Conservation (phyloP, 2,329 filamentous ascomycete genomes). For the Xylariaceae sp. region DNA sequence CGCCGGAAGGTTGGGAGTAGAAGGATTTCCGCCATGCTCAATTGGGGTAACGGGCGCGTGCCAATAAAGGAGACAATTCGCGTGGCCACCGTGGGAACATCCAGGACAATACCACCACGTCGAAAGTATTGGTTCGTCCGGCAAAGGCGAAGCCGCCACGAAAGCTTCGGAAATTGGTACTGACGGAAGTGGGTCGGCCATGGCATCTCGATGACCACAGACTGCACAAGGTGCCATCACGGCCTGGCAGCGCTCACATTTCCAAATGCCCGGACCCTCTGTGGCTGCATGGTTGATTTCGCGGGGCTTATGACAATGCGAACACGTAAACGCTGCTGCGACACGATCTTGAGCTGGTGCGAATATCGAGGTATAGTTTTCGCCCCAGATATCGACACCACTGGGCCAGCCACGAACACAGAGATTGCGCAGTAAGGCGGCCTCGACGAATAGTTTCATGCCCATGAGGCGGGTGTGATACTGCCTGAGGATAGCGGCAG, state of each 20-base stretch:
- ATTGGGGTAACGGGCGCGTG: slow-evolving; percentile 45
- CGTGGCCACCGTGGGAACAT: slow-evolving; percentile 65
- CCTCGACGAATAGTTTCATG: slow-evolving; percentile 63
- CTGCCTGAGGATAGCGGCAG: slow-evolving; percentile 59
- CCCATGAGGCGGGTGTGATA: slow-evolving; percentile 62
- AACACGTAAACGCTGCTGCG: slow-evolving; percentile 57
- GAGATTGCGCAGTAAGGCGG: slow-evolving; percentile 62
- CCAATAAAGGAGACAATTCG: slow-evolving; percentile 62
- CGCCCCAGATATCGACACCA: slow-evolving; percentile 55
- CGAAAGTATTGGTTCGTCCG: slow-evolving; percentile 38
- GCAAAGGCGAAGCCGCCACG: not conserved
- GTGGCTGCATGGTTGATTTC: slow-evolving; percentile 53
- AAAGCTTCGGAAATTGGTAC: slow-evolving; percentile 31
- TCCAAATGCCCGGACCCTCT: slow-evolving; percentile 52
- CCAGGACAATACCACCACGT: slow-evolving; percentile 68
- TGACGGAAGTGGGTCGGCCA: slow-evolving; percentile 40
- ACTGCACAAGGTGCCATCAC: slow-evolving; percentile 61
- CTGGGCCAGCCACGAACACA: slow-evolving; percentile 60
- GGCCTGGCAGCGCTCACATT: slow-evolving; percentile 58
- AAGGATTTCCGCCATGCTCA: not conserved
- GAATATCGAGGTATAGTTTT: slow-evolving; percentile 58
- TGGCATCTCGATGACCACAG: slow-evolving; percentile 56
- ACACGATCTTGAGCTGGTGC: slow-evolving; percentile 57
- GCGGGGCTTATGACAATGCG: slow-evolving; percentile 58
- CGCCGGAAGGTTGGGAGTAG: slow-evolving; percentile 6